Evolutionary conservation across 805 yeast genomes (phyloP).

Genomic region (Sugiyamaella chiloensis): DNA sequence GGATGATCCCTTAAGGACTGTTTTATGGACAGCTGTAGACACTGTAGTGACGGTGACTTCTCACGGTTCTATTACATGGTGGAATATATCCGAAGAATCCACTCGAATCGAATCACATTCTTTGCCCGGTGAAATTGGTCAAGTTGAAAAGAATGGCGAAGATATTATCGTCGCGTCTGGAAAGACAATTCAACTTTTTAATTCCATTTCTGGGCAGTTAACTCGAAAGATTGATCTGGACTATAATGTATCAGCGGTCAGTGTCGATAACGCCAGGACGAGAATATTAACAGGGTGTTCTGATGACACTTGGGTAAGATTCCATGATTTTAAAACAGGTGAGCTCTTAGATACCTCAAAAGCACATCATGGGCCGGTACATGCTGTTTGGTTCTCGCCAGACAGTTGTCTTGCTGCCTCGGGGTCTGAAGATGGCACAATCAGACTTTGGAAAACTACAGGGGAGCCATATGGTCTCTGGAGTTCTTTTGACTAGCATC

Average conservation of each 20-base stretch:
- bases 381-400: conserved; percentile 84
- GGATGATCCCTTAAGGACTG: conserved; percentile 21
- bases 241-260: conserved; percentile 29
- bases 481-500: no score
- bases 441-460: conserved; percentile 83
- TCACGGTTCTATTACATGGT: conserved; percentile 29
- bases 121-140: conserved; percentile 17
- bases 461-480: conserved; percentile 34
- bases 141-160: conserved; percentile 26
- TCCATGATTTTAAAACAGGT: conserved; percentile 55
- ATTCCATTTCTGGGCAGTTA: conserved; percentile 19
- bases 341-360: conserved; percentile 83
- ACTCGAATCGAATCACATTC: conserved; percentile 7
- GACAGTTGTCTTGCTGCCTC: conserved; percentile 72
- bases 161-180: conserved; percentile 28
- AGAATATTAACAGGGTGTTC: conserved; percentile 30
- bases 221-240: conserved; percentile 23
- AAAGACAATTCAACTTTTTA: conserved; percentile 21
- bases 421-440: conserved; percentile 97
- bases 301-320: conserved; percentile 33
- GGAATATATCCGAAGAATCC: conserved; percentile 25
- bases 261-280: conserved; percentile 21
- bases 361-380: conserved; percentile 96
- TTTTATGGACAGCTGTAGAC: conserved; percentile 25
- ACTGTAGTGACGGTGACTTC: conserved; percentile 22